Evolutionary conservation across 192 early-diverging fungal species (phyloP), one percentile per base, ranked within the genome.

Genomic region (Pilaira anomala): DNA sequence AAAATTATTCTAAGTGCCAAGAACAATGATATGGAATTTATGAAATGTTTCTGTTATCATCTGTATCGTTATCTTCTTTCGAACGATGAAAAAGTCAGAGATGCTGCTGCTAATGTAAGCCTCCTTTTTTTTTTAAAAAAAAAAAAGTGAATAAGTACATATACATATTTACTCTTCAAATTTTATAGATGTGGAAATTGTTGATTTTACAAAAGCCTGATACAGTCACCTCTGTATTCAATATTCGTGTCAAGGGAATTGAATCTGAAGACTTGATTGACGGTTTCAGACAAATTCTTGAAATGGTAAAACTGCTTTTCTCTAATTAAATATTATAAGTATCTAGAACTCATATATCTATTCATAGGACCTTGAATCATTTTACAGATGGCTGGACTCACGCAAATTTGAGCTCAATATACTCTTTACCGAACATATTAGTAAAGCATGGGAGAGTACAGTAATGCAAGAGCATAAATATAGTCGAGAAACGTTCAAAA

Each of bases 21-120:
- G 22, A 82, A 86, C 26, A 78, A 58, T 0, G 87, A 89, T 66
- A 69, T 71, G n/a, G 87, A 90, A 39, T 90, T 86, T 50, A 71
- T 86, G 58, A 78, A 76, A 58, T 79, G 81, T 49, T 62, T 90
- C 28, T 77, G 83, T 36, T 76, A 85, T 58, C 82, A 89, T 69
- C 54, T 90, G 25, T 89, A 83, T 54, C 68, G 71, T 26, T 76
- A 79, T 53, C 62, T 87, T 39, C 53, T 76, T 6, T 68, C 71
- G 14, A 65, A 74, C 1, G 69, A 77, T 33, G 59, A 74, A 21
- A 69, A 62, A 39, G 73, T 85, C 0, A 74, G 72, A 45, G 56
- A 42, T 8, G 75, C 59, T 52, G 75, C 84, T 36, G 68, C 85
- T 61, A 85, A 68, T 33, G 66, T 84, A 76, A 69, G 76, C 76